Evolutionary conservation across 768 basidiomycete species (phyloP), one percentile per base, ranked within the genome.

Genomic region (Termitomyces titanicus): DNA sequence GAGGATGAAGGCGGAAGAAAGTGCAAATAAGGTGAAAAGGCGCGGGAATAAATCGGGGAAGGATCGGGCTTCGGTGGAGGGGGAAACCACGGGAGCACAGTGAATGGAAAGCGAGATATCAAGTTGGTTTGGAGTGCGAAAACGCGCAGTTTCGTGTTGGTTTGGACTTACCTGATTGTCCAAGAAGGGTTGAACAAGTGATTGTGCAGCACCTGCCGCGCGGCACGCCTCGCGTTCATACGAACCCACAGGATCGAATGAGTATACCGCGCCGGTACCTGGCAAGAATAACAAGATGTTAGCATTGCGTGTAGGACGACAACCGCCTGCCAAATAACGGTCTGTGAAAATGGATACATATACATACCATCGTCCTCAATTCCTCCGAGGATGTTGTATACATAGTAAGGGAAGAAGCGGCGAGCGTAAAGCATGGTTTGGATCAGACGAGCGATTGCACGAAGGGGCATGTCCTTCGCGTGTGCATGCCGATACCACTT

Each of bases 401-500:
- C 89, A 72, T 96, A 99, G 80, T 90, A 98, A 1, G 97, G 97
- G 84, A 99, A 99, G 79, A 97, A 96, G 50, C 96, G 87, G 60
- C 89, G 88, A 38, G 82, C 89, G 70, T 99, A 99, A 25, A 99
- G 82, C 92, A 98, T 96, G 17, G 95, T 97, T 71, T 98, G 96
- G 54, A 99, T 95, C 64, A 99, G 80, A 55, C 97, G 85, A n/a
- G 97, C 97, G 67, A 99, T 97, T 24, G 94, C 87, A 59, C 89
- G 88, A 35, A 99, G 80, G n/a, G 93, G 87, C 92, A 98, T 98
- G 63, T 94, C 92, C 72, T 97, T 97, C 58, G 92, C 83, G 72
- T 99, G 96, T 10, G 94, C 94, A 71, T 98, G 94, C 54, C 88
- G 84, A 72, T 98, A 99, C 95, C 94, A 98, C 95, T 98, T 59